Evolutionary conservation across 2,329 filamentous ascomycete species (phyloP).

Genomic region (Fusarium anguioides): DNA sequence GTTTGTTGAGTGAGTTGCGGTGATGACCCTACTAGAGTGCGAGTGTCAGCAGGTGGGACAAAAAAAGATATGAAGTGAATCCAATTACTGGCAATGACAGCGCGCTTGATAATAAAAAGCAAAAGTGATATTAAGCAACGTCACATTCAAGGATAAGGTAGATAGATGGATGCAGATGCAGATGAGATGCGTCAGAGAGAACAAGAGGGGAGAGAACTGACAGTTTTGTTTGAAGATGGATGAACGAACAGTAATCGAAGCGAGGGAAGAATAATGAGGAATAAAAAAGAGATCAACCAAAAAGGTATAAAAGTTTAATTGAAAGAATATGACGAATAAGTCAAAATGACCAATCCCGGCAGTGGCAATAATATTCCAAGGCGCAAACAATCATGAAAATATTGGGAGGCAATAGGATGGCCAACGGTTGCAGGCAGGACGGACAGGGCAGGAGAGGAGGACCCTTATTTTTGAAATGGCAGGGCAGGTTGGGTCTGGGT

Average conservation of each 20-base stretch:
- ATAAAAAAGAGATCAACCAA: constrained; percentile 13
- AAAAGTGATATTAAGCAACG: constrained; percentile 19
- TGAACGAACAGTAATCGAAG: constrained; percentile 7
- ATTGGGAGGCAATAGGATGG: constrained; percentile 23
- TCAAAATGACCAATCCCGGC: constrained; percentile 29
- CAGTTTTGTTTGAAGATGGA: background rate
- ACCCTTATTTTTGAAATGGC: constrained; percentile 26
- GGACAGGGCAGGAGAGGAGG: constrained; percentile 8
- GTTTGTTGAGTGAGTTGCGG: constrained; percentile 13
- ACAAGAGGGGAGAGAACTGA: constrained; percentile 14
- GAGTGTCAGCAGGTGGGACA: constrained; percentile 21
- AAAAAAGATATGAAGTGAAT: constrained; percentile 8
- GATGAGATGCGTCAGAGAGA: background rate
- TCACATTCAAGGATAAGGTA: constrained; percentile 21
- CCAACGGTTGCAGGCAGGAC: constrained; percentile 34
- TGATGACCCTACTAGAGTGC: constrained; percentile 13
- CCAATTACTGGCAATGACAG: constrained; percentile 12
- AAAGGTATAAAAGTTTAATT: constrained; percentile 11
- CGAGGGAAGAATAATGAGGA: constrained; percentile 5
- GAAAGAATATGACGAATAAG: constrained; percentile 33
- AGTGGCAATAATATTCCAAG: constrained; percentile 36
- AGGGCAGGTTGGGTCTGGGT: constrained; percentile 21
- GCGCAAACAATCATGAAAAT: constrained; percentile 34
- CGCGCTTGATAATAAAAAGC: constrained; percentile 12
- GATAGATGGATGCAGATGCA: background rate